Base-by-base conservation (phyloP, 2,329 filamentous ascomycete genomes). In the Xylariaceae sp. region DNA sequence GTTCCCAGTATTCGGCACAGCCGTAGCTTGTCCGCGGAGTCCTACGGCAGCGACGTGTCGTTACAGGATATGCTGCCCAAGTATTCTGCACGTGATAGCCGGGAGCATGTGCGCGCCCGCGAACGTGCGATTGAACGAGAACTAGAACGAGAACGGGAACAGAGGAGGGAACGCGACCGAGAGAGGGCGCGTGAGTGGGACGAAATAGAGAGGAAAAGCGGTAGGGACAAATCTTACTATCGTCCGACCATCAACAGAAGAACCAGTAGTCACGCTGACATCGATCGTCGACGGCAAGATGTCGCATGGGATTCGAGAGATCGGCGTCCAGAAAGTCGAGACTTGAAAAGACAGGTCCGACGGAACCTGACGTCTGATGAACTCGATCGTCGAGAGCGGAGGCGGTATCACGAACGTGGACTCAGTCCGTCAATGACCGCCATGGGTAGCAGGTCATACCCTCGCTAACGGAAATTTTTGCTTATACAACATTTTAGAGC, bases 321-420 rank as follows among this genome's bases (percentile, higher is more conserved):
- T 37, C 58, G 68, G 39, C 63, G 62, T 13, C 65, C 67, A 35
- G 66, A 64, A 13, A 62, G 66, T n/a, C 61, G 68, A 59, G 72
- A 75, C 5, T 61, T 67, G 54, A 71, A 72, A 23, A 67, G 72
- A 64, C 65, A 62, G 7, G 71, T 74, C 48, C 68, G 71, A 48
- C 71, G 74, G 47, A 69, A 65, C 15, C 37, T 69, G 17, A 70
- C 67, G 7, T 61, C 67, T 11, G 69, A 70, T 35, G 70, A 72
- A 58, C 56, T 69, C 35, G 69, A 72, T 17, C 62, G 65, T 39
- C 65, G 67, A 51, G 69, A 71, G 3, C 59, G 68, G 42, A 64
- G 68, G 15, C 66, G 68, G 49, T 69, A 67, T 42, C 66, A 68
- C 8, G 67, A 67, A 3, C 59, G 61, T 6, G 67, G 61, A 8